Evolutionary conservation across 2,329 filamentous ascomycete genomes (phyloP).

Genomic region (Passalora sequoiae): DNA sequence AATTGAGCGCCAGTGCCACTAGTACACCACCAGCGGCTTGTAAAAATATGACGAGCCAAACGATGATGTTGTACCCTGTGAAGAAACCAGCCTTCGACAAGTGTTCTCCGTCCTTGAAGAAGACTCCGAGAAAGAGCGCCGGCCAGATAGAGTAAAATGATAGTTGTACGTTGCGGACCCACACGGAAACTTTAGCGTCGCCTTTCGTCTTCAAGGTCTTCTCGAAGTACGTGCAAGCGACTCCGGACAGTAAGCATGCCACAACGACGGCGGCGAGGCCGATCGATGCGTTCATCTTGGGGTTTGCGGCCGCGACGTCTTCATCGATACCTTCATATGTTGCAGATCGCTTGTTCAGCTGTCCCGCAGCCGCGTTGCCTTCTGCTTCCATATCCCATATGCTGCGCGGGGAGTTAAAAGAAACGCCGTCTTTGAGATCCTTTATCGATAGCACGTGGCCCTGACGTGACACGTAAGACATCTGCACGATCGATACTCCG

Average conservation of each 20-base stretch:
- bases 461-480: constrained; percentile 57
- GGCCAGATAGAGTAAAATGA: constrained; percentile 92
- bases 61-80: constrained; percentile 85
- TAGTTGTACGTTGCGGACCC: constrained; percentile 91
- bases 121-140: constrained; percentile 76
- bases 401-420: constrained; percentile 68
- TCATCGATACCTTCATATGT: constrained; percentile 84
- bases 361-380: constrained; percentile 46
- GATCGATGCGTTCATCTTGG: constrained; percentile 68
- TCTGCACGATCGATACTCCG: constrained; percentile 79
- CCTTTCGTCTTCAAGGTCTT: constrained; percentile 76
- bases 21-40: constrained; percentile 81
- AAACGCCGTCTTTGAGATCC: constrained; percentile 56
- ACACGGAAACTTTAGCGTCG: constrained; percentile 67
- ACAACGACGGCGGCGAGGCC: constrained; percentile 73
- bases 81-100: constrained; percentile 87
- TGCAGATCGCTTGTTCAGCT: constrained; percentile 66
- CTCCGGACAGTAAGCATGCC: constrained; percentile 72
- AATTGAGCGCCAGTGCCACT: constrained; percentile 75
- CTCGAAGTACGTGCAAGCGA: constrained; percentile 83
- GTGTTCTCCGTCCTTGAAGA: constrained; percentile 79
- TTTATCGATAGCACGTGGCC: constrained; percentile 52
- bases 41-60: constrained; percentile 77
- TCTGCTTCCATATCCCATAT: constrained; percentile 69
- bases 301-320: constrained; percentile 49